These are phyloP conservation scores for Lanmaoa rubissima DNA, from an alignment of 768 basidiomycete species.

Conservation along the genomic window DNA sequence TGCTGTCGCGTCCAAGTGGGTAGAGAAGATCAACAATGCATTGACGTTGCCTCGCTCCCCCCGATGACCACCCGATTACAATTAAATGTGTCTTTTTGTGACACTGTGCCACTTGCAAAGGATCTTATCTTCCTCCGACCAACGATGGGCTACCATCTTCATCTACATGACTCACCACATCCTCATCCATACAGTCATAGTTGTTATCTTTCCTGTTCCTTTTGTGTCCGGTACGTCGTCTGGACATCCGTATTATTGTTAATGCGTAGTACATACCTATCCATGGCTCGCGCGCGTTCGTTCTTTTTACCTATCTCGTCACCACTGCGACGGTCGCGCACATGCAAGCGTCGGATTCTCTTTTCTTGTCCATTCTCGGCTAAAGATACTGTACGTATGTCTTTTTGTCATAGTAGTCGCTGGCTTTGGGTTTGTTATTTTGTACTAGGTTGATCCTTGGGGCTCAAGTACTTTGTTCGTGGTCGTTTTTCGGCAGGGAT, in stretches of 20 bases:
- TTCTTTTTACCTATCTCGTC: not conserved
- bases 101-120: not conserved
- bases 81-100: not conserved
- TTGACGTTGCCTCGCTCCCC: slow-evolving; percentile 20
- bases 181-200: not conserved
- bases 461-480: not conserved
- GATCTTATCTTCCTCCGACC: not conserved
- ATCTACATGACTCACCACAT: not conserved
- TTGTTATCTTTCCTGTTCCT: not conserved
- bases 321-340: not conserved
- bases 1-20: slow-evolving; percentile 35
- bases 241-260: not conserved
- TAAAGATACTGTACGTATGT: not conserved
- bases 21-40: slow-evolving; percentile 39
- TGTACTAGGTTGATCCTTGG: not conserved
- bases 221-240: not conserved
- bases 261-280: not conserved
- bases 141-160: not conserved
- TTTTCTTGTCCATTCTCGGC: not conserved
- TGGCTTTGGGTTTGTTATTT: not conserved
- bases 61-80: not conserved
- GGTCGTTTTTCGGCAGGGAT: not conserved
- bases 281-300: not conserved
- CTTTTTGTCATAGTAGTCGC: not conserved
- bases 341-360: not conserved